Percentiles rank a stretch among this genome's conserved stretches.
Conservation (phyloP, 225 moss, liverwort and hornwort genomes). For the Marchantia paleacea region DNA sequence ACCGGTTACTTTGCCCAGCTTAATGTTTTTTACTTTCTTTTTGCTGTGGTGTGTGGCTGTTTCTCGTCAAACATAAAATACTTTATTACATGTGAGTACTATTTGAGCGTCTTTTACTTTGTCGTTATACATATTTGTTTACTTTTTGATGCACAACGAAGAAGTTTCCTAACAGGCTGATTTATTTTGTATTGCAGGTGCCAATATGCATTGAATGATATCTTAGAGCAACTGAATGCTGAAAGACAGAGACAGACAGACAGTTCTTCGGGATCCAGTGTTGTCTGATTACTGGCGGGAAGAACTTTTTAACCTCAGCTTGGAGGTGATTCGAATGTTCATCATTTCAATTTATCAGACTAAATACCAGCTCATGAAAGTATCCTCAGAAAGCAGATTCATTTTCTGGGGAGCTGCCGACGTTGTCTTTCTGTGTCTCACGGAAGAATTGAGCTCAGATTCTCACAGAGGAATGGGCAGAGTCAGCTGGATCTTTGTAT, state of each 20-base stretch:
- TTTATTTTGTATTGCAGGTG: constrained; percentile 36
- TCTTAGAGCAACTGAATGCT: constrained; percentile 28
- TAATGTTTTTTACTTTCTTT: neutral
- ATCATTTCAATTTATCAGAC: too few relatives aligned
- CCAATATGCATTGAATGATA: constrained; percentile 49
- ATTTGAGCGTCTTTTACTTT: too few relatives aligned
- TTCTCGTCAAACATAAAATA: too few relatives aligned
- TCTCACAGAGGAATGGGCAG: too few relatives aligned
- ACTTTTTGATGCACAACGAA: neutral
- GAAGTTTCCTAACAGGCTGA: neutral
- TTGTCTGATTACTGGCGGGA: neutral
- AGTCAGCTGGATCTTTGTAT: too few relatives aligned
- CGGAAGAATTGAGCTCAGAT: too few relatives aligned
- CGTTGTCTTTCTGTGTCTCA: neutral
- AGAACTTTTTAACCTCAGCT: neutral
- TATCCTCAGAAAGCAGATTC: too few relatives aligned
- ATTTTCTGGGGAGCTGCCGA: too few relatives aligned
- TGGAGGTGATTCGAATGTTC: neutral
- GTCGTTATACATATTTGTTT: too few relatives aligned
- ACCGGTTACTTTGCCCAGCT: neutral
- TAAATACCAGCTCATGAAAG: too few relatives aligned
- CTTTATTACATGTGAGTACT: too few relatives aligned
- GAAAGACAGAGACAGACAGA: constrained; percentile 11
- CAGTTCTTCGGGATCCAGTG: constrained; percentile 6
- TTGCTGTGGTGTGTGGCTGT: too few relatives aligned